Conservation (phyloP, 1,139 yeast genomes). For the Scheffersomyces insectosa region DNA sequence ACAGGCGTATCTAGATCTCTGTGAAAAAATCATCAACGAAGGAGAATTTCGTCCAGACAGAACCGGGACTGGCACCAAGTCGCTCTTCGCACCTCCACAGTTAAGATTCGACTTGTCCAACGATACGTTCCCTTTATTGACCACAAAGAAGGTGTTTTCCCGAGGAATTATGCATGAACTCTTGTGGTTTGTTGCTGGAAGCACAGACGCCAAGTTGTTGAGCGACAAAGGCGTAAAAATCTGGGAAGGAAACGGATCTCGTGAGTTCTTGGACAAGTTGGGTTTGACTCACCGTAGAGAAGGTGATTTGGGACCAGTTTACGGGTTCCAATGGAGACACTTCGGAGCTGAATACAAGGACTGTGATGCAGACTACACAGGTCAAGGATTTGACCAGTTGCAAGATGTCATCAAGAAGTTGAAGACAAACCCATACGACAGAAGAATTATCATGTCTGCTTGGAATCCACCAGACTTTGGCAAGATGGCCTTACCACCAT, state of each 20-base stretch:
- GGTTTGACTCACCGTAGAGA: conserved; percentile 81
- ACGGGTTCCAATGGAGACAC: conserved; percentile 99
- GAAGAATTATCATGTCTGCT: conserved; percentile 92
- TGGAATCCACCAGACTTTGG: conserved; percentile 98
- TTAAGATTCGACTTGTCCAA: conserved; percentile 75
- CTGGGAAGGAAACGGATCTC: conserved; percentile 99
- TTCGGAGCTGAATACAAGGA: conserved; percentile 90
- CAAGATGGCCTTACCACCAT: conserved; percentile 96
- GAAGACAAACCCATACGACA: conserved; percentile 86
- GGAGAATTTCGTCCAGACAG: conserved; percentile 94
- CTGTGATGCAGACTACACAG: conserved; percentile 83
- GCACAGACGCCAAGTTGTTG: conserved; percentile 81
- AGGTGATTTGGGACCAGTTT: conserved; percentile 97
- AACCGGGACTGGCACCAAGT: conserved; percentile 94
- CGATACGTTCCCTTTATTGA: conserved; percentile 79
- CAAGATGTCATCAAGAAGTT: conserved; percentile 76
- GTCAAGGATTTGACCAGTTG: conserved; percentile 89
- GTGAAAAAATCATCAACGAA: conserved; percentile 69
- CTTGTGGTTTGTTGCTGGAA: conserved; percentile 89
- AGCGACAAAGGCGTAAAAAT: conserved; percentile 85
- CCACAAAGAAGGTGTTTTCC: conserved; percentile 90
- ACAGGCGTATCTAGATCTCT: conserved; percentile 81
- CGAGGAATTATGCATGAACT: conserved; percentile 88
- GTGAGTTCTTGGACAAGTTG: conserved; percentile 81
- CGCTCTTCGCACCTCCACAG: conserved; percentile 95